Conservation (phyloP, 2,329 filamentous ascomycete genomes). For the Pseudopithomyces chartarum region DNA sequence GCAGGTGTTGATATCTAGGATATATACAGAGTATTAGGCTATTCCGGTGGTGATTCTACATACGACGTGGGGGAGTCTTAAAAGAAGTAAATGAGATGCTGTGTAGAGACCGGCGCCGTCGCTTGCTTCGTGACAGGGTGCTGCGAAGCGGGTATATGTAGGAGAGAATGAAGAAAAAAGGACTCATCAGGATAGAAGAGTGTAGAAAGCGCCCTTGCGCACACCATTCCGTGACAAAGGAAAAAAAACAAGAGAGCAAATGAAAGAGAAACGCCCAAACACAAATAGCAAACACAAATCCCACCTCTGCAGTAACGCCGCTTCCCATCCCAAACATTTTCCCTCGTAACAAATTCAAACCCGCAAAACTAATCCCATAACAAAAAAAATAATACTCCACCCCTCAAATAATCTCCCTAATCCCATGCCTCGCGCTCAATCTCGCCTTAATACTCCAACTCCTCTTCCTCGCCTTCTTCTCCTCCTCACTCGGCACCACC, state of each 20-base stretch:
- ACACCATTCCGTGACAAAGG: not conserved
- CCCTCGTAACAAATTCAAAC: not conserved
- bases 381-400: not conserved
- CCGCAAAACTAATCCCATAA: not conserved
- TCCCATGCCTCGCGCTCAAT: conserved; percentile 27
- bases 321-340: no score
- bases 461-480: conserved; percentile 28
- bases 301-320: no score
- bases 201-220: not conserved
- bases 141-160: conserved; percentile 9
- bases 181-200: not conserved
- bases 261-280: no score
- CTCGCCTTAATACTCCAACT: conserved; percentile 36
- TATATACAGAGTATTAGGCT: not conserved
- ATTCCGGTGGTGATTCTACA: not conserved
- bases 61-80: not conserved
- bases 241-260: not conserved
- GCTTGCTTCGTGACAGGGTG: not conserved
- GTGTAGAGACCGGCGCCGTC: not conserved
- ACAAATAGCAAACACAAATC: not conserved
- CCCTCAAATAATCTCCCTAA: conserved; percentile 34
- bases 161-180: not conserved
- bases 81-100: not conserved
- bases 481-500: conserved; percentile 14
- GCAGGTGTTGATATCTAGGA: not conserved